Percentiles rank a stretch among this genome's conserved stretches.
Evolutionary conservation across 306 rosid genomes (phyloP).

Genomic region (Herpetospermum pedunculosum): DNA sequence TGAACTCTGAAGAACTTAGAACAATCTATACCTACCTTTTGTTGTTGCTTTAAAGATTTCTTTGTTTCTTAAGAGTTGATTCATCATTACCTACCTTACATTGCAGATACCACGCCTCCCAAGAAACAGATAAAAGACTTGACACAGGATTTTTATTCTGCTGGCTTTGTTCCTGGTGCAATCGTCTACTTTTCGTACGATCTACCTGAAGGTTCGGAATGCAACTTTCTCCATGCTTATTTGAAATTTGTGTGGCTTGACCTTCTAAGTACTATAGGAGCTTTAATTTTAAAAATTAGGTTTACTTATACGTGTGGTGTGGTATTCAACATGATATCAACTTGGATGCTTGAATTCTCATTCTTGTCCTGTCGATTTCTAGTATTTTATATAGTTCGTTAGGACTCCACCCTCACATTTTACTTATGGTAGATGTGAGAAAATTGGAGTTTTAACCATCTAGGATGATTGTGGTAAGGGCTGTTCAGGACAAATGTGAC

Average conservation of each 20-base stretch:
- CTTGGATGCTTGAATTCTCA: neutral
- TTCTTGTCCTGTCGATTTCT: neutral
- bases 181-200: slow-evolving; percentile 65
- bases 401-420: neutral
- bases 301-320: neutral
- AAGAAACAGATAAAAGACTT: slow-evolving; percentile 55
- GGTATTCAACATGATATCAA: neutral
- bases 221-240: neutral
- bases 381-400: neutral
- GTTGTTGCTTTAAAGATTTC: neutral
- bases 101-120: slow-evolving; percentile 86
- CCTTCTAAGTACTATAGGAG: neutral
- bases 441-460: too few species aligned
- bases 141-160: slow-evolving; percentile 59
- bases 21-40: neutral
- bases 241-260: neutral
- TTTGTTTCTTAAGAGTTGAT: neutral
- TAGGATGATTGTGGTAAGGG: neutral
- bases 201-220: slow-evolving; percentile 46
- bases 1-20: slow-evolving; percentile 1
- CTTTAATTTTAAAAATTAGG: neutral
- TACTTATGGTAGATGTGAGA: neutral
- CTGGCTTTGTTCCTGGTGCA: slow-evolving; percentile 89
- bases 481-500: neutral
- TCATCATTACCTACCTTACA: slow-evolving; percentile 6